A percentile compares a stretch with the other conserved stretches of the same genome.
Conservation (phyloP, 495 filamentous ascomycete species). For the Rostrohypoxylon terebratum region DNA sequence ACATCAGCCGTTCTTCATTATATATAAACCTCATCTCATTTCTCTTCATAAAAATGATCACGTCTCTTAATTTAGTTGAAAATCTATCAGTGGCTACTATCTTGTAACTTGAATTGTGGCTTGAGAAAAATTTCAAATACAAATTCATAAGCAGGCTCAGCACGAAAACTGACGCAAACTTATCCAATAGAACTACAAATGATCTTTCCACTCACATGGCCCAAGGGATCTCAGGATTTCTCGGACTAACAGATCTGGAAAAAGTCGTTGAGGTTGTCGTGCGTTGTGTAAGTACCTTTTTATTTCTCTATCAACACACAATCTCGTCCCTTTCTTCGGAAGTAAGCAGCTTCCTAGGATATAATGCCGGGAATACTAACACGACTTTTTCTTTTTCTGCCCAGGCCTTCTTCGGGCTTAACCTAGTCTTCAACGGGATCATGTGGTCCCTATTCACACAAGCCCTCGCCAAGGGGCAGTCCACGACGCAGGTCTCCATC, state of each 20-base stretch:
- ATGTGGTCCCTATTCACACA: constrained; percentile 93
- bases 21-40: neutral
- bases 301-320: neutral
- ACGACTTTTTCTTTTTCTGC: too few relatives aligned
- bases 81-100: neutral
- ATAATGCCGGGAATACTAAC: too few relatives aligned
- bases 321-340: too few relatives aligned
- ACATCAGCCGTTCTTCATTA: neutral
- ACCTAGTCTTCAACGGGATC: constrained; percentile 87
- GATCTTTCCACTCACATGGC: constrained; percentile 80
- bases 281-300: constrained; percentile 70
- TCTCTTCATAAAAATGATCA: neutral
- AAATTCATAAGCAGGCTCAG: neutral
- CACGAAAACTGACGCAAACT: neutral
- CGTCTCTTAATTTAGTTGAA: neutral
- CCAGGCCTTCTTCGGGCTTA: constrained; percentile 87
- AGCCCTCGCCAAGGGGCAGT: constrained; percentile 84
- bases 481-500: constrained; percentile 90
- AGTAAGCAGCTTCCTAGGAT: too few relatives aligned
- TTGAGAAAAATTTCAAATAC: neutral
- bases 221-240: constrained; percentile 67
- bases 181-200: constrained; percentile 77
- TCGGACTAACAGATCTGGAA: constrained; percentile 67
- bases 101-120: neutral
- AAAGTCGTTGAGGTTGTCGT: constrained; percentile 72